phyloP scores from a whole-genome alignment of 345 rosid genomes.

The Euphorbia peplus region DNA sequence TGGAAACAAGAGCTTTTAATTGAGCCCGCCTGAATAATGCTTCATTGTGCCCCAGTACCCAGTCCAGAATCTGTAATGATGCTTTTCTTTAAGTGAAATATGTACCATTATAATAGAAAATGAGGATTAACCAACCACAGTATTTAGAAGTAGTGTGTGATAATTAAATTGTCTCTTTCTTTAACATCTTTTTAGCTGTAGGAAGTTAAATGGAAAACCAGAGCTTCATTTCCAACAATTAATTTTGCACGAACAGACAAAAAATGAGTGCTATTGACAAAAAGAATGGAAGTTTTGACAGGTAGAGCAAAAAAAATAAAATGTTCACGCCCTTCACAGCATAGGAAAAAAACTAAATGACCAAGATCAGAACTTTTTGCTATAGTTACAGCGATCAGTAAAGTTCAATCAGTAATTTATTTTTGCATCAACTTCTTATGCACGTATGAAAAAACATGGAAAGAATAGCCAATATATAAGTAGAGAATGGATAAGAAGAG shows the following conservation, averaged over 20 bases:
- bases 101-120: not conserved
- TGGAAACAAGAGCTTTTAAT: constrained; percentile 89
- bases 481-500: not conserved
- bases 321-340: not conserved
- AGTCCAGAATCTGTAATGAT: constrained; percentile 66
- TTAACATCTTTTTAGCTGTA: not conserved
- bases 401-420: not conserved
- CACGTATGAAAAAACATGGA: not conserved
- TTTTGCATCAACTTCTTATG: not conserved
- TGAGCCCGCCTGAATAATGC: constrained; percentile 92
- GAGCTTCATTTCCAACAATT: not conserved
- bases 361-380: not conserved
- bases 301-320: not conserved
- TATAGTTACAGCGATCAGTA: not conserved
- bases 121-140: not conserved
- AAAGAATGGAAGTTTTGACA: not conserved
- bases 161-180: not conserved
- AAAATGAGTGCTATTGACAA: not conserved
- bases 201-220: not conserved
- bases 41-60: constrained; percentile 86
- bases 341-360: not conserved
- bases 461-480: not conserved
- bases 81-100: constrained; percentile 3
- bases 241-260: not conserved
- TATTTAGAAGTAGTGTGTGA: not conserved